Evolutionary conservation across 1,139 yeast species (phyloP).

Genomic region (Fermentozyma sake): DNA sequence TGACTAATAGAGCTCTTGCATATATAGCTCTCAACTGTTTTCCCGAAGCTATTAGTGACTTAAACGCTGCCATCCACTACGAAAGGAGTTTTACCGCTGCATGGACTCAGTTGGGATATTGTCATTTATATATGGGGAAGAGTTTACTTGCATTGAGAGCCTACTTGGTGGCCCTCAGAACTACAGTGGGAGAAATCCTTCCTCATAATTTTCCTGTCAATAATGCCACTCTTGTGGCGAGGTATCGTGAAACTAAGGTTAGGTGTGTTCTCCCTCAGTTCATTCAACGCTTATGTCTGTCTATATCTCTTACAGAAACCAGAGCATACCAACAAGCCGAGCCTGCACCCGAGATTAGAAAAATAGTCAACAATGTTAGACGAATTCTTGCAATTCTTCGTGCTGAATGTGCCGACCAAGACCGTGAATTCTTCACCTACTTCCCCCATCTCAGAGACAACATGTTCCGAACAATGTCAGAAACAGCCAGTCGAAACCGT

Average conservation of each 20-base stretch:
- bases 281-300: slow-evolving; percentile 32
- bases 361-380: slow-evolving; percentile 24
- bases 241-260: slow-evolving; percentile 20
- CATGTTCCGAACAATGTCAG: slow-evolving; percentile 25
- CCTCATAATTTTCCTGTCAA: slow-evolving; percentile 17
- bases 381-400: slow-evolving; percentile 23
- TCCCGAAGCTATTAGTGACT: slow-evolving; percentile 37
- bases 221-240: slow-evolving; percentile 9
- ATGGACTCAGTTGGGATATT: slow-evolving; percentile 45
- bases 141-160: slow-evolving; percentile 31
- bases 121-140: slow-evolving; percentile 41
- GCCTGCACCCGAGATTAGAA: slow-evolving; percentile 17
- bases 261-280: slow-evolving; percentile 35
- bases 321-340: slow-evolving; percentile 39
- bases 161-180: slow-evolving; percentile 29
- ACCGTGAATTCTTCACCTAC: slow-evolving; percentile 26
- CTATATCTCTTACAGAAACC: slow-evolving; percentile 35
- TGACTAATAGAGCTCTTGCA: slow-evolving; percentile 41
- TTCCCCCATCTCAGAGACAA: slow-evolving; percentile 24
- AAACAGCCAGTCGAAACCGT: slow-evolving; percentile 28
- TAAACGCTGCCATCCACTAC: slow-evolving; percentile 26
- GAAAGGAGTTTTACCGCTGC: slow-evolving; percentile 39
- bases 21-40: slow-evolving; percentile 42
- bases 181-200: slow-evolving; percentile 28
- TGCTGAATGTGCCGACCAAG: slow-evolving; percentile 22